Conservation (phyloP, 2,329 filamentous ascomycete species). For the Aspergillus sp. region DNA sequence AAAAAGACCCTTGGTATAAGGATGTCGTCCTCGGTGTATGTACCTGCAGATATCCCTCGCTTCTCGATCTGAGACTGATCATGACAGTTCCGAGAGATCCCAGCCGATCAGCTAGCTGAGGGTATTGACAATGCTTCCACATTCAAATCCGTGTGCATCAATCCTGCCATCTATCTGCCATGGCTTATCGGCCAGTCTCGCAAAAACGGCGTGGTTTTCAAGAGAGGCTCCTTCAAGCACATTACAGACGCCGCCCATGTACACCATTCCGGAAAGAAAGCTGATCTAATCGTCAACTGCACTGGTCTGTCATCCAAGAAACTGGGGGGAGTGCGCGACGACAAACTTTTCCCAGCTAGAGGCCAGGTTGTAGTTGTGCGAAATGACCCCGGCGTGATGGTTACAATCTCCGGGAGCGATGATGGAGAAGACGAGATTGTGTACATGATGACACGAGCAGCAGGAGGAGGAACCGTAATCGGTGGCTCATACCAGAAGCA, state of each 20-base stretch:
- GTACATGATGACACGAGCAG: constrained; percentile 79
- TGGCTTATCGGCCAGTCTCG: constrained; percentile 80
- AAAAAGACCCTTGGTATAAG: constrained; percentile 68
- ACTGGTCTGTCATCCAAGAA: constrained; percentile 71
- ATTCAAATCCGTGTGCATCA: constrained; percentile 87
- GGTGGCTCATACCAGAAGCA: constrained; percentile 80
- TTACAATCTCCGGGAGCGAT: constrained; percentile 65
- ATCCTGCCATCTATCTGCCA: constrained; percentile 79
- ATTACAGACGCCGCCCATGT: constrained; percentile 63
- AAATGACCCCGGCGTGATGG: constrained; percentile 70
- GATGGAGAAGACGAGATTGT: constrained; percentile 67
- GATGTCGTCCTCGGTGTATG: constrained; percentile 64
- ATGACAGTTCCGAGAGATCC: constrained; percentile 56
- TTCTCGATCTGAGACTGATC: background rate
- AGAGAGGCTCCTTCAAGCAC: constrained; percentile 62
- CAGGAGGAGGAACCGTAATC: constrained; percentile 73
- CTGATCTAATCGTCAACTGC: constrained; percentile 75
- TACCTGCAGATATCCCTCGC: background rate
- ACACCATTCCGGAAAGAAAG: constrained; percentile 53
- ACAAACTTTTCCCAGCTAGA: constrained; percentile 66
- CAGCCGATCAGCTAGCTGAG: constrained; percentile 52
- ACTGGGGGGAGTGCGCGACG: constrained; percentile 78
- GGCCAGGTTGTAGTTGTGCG: constrained; percentile 81
- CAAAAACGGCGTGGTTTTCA: constrained; percentile 64
- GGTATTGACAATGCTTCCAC: constrained; percentile 67